Conservation (phyloP, 139 green algal species). For the Gonium pectorale region DNA sequence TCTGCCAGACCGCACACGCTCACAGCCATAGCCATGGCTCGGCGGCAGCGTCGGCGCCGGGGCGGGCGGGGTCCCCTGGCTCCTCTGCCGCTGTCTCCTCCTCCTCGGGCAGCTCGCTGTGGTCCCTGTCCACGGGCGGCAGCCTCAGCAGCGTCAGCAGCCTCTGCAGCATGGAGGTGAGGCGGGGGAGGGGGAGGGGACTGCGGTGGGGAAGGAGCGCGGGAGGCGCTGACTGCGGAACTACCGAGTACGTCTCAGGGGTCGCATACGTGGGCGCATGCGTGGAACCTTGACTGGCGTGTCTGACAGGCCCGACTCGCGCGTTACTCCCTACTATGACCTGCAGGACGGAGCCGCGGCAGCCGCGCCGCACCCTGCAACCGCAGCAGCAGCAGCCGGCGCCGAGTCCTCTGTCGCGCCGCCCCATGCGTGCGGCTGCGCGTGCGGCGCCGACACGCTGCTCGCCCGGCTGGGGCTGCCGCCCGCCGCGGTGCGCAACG, state of each 20-base stretch:
- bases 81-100: not conserved
- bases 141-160: conserved; percentile 9
- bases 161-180: not conserved
- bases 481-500: conserved; percentile 74
- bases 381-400: not conserved
- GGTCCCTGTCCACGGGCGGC: not conserved
- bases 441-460: conserved; percentile 49
- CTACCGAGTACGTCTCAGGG: too few relatives aligned
- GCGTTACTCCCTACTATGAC: too few relatives aligned
- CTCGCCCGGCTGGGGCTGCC: conserved; percentile 52
- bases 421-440: conserved; percentile 8
- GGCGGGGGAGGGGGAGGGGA: not conserved
- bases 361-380: not conserved
- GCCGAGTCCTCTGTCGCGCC: not conserved
- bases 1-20: conserved; percentile 84
- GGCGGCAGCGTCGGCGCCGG: not conserved
- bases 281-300: too few relatives aligned
- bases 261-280: too few relatives aligned
- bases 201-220: not conserved
- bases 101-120: not conserved
- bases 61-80: not conserved
- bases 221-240: too few relatives aligned
- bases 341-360: not conserved
- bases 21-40: too few relatives aligned
- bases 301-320: too few relatives aligned